Evolutionary conservation across 179 eudicot species (phyloP), one percentile per base, ranked within the genome.

Genomic region (Vitellaria paradoxa): DNA sequence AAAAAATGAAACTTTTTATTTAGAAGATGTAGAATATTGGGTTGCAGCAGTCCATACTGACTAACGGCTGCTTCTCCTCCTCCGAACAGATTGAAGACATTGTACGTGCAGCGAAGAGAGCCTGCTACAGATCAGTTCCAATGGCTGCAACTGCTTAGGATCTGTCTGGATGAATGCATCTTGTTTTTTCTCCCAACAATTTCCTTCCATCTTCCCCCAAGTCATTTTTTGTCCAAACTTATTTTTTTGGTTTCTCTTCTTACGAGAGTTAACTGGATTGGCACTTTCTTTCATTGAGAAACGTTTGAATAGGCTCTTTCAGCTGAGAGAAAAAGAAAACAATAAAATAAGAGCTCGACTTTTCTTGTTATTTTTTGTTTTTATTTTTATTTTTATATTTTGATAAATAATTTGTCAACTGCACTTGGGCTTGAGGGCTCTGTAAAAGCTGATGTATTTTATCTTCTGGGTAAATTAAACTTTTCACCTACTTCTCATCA

Each of bases 101-200:
- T 23, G 93, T 91, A 37, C 91, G 97, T 13, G 97, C 97, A 53
- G 94, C 91, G 3, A 90, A 90, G 85, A 88, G 97, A 78, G 85
- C 89, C 42, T 91, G 94, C 77, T 86, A 85, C 81, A 78, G 96
- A 79, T 87, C 96, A 53, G 86, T 79, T 66, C 84, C 90, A 68
- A 60, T 81, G 87, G 89, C 90, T 74, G 92, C 91, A 49, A 42
- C 85, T 59, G 91, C 90, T 68, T 80, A 74, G 40, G 11, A 23
- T 24, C 53, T 59, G 17, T 4, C 37, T 23, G 56, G 20, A 49
- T 50, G 37, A 30, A 30, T 30, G 37, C 24, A 60, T 18, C 50
- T 50, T 68, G 52, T 13, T 26, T 30, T 7, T 23, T 76, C 47
- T 21, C 50, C 55, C n/a, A 60, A 21, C 12, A 30, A 30, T 59